These are phyloP conservation scores for Apiospora kogelbergensis DNA, from an alignment of 2,329 filamentous ascomycete genomes.

Conservation along the genomic window DNA sequence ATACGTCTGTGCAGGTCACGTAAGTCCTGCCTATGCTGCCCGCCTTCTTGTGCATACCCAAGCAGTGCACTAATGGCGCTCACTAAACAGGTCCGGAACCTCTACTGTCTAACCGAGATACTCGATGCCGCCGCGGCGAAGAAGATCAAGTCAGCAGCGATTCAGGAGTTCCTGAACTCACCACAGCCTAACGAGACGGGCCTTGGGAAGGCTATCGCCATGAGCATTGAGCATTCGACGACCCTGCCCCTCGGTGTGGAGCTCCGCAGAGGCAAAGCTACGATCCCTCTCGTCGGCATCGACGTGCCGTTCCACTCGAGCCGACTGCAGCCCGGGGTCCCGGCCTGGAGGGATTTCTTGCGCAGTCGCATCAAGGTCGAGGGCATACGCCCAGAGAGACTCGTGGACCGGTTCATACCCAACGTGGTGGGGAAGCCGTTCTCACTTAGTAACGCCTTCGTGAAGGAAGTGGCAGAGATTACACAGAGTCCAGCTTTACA, in stretches of 20 bases:
- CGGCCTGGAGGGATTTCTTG: conserved; percentile 48
- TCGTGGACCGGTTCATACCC: conserved; percentile 97
- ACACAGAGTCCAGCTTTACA: conserved; percentile 81
- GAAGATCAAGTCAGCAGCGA: neutral
- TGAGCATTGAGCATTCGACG: neutral
- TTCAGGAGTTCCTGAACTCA: neutral
- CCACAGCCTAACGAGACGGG: neutral
- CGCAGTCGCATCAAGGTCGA: conserved; percentile 42
- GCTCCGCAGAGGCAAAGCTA: neutral
- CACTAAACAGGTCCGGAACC: neutral
- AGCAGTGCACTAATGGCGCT: neutral
- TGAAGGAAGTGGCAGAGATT: conserved; percentile 94
- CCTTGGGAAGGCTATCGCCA: neutral
- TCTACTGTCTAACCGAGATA: neutral
- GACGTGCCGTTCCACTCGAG: conserved; percentile 1
- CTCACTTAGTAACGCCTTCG: conserved; percentile 95
- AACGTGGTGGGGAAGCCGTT: conserved; percentile 97
- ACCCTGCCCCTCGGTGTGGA: neutral
- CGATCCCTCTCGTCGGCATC: neutral
- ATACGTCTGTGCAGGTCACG: neutral
- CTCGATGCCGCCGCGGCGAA: neutral
- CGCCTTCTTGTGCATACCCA: neutral
- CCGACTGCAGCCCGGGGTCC: neutral
- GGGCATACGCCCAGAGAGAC: conserved; percentile 99
- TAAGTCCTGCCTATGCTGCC: too few species aligned